These are phyloP conservation scores for Schizothecium vesticola DNA, from an alignment of 495 filamentous ascomycete species.

Conservation along the genomic window DNA sequence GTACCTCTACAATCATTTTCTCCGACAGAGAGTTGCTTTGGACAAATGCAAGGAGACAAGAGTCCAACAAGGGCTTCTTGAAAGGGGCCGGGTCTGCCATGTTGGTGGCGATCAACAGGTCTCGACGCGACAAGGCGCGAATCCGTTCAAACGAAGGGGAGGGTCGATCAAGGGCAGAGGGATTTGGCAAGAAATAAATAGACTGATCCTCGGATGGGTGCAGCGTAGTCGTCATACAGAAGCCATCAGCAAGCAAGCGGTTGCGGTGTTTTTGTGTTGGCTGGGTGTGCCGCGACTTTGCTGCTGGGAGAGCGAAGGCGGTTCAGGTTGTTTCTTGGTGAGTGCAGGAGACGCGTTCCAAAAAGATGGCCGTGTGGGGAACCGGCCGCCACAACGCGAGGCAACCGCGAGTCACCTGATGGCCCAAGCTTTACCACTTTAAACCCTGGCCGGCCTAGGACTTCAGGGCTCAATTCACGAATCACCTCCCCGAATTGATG, in stretches of 20 bases:
- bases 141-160: neutral
- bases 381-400: constrained; percentile 20
- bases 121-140: constrained; percentile 14
- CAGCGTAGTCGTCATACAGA: neutral
- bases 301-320: neutral
- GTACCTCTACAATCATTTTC: constrained; percentile 42
- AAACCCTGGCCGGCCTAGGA: constrained; percentile 2
- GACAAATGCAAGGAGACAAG: constrained; percentile 42
- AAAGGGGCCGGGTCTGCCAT: constrained; percentile 35
- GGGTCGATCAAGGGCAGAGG: neutral
- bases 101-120: constrained; percentile 7
- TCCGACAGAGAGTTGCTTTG: constrained; percentile 38
- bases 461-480: neutral
- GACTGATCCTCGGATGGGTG: neutral
- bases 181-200: neutral
- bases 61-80: constrained; percentile 28
- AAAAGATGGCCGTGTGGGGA: constrained; percentile 15
- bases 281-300: neutral
- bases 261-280: neutral
- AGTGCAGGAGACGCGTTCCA: constrained; percentile 17
- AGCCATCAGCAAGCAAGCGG: neutral
- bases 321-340: neutral
- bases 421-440: neutral
- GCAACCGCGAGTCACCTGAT: constrained; percentile 28
- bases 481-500: neutral